A percentile compares a stretch with the other conserved stretches of the same genome.
Evolutionary conservation across 305 asterid species (phyloP).

Genomic region (Coffea humblotiana): DNA sequence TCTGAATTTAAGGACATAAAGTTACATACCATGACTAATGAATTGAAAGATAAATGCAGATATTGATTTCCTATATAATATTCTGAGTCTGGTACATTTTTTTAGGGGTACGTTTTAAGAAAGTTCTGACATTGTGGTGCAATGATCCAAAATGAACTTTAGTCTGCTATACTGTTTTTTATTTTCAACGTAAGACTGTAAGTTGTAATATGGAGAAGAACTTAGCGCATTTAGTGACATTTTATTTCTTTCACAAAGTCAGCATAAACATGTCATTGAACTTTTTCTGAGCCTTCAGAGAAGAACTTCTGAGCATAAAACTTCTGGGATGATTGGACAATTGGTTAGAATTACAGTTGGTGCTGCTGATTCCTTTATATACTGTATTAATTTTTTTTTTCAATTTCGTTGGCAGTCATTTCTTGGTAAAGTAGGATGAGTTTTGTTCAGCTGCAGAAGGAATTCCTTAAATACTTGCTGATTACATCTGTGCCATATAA

Average conservation of each 20-base stretch:
- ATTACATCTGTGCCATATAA: constrained; percentile 3
- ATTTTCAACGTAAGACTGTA: neutral
- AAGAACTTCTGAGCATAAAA: neutral
- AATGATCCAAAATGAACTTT: neutral
- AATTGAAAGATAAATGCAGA: neutral
- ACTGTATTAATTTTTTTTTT: neutral
- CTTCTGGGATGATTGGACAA: neutral
- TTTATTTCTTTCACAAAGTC: neutral
- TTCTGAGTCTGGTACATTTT: neutral
- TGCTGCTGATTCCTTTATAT: neutral
- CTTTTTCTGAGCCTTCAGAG: neutral
- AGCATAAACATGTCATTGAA: neutral
- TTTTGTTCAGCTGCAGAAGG: constrained; percentile 24
- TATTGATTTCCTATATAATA: neutral
- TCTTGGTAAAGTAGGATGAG: constrained; percentile 73
- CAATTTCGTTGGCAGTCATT: constrained; percentile 54
- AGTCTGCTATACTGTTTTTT: too few relatives aligned
- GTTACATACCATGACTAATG: neutral
- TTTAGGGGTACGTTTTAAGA: neutral
- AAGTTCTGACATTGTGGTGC: neutral
- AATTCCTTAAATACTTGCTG: neutral
- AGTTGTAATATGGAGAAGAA: neutral
- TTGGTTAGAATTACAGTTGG: neutral
- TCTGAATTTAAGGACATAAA: neutral
- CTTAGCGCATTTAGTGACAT: neutral